Base-by-base conservation (phyloP, 2,329 filamentous ascomycete genomes). In the Mycocentrospora acerina region DNA sequence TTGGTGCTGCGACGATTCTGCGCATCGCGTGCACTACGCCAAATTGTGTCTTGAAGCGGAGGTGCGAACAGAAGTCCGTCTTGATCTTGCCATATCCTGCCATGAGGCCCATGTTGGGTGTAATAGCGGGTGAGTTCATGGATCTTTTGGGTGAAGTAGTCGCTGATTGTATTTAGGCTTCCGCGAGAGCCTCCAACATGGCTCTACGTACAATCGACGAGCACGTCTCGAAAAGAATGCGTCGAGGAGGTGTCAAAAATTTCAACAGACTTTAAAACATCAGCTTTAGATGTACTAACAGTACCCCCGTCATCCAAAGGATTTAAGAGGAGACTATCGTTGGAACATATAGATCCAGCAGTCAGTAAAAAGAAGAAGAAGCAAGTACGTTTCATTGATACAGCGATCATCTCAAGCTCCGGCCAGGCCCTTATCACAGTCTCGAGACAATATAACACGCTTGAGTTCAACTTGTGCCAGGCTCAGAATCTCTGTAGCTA, bases 61-160 rank as follows among this genome's bases (percentile, higher is more conserved):
- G 29, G 48, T 45, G 0, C 17, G 42, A 10, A 16, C 33, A 14
- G 48, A 47, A 36, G 55, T 61, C 2, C 42, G 39, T 3, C 44
- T 61, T 4, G 55, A 59, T 25, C 44, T 59, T 13, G 56, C 49
- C 4, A 55, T 59, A 32, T 59, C 53, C 4, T 59, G 51, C 32
- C 44, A 51, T 6, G 34, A 47, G 8, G 15, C 34, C 2, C 15
- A 13, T 7, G n/a, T 16, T 2, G 19, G 28, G 4, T 14, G 3
- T 4, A 28, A 24, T 6, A 22, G 11, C 5, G 26, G 4, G 38
- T 42, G 7, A 29, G 35, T 12, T 15, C 3, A 13, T 15, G 4
- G 14, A 11, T n/a, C n/a, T 1, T 7, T 10, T 10, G 2, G 4
- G 16, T 6, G 19, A 22, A 8, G 1, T 13, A 7, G 3, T 19